phyloP scores from a whole-genome alignment of 768 basidiomycete genomes.

The Boletus pseudopeckii region DNA sequence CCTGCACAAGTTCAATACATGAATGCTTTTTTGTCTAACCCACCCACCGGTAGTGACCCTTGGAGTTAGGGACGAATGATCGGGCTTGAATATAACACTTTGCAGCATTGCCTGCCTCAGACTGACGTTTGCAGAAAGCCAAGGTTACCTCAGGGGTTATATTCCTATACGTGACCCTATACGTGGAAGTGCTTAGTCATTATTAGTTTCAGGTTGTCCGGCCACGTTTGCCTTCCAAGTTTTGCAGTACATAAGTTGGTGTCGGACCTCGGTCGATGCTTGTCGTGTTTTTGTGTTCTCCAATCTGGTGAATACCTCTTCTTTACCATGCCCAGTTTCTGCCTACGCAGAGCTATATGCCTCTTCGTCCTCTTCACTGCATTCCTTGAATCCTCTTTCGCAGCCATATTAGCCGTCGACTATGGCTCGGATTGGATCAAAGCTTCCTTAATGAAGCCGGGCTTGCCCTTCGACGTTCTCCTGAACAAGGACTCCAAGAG shows the following conservation, averaged over 20 bases:
- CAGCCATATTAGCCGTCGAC: slow-evolving; percentile 91
- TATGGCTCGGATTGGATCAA: slow-evolving; percentile 99
- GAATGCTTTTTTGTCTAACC: too few species aligned
- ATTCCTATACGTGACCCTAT: too few species aligned
- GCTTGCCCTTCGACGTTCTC: slow-evolving; percentile 91
- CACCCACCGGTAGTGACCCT: too few species aligned
- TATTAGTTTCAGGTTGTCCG: slow-evolving; percentile 13
- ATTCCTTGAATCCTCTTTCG: slow-evolving; percentile 40
- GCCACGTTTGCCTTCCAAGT: slow-evolving; percentile 22
- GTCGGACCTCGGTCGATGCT: slow-evolving; percentile 7
- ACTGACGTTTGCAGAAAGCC: too few species aligned
- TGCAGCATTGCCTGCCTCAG: too few species aligned
- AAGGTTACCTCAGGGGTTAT: slow-evolving; percentile 1
- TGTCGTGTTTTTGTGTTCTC: slow-evolving; percentile 10
- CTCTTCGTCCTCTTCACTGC: slow-evolving; percentile 23
- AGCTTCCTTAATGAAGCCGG: slow-evolving; percentile 92
- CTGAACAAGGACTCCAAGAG: slow-evolving; percentile 96
- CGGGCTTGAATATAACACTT: too few species aligned
- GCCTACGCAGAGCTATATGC: slow-evolving; percentile 26
- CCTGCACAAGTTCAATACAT: too few species aligned
- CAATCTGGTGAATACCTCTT: slow-evolving; percentile 15
- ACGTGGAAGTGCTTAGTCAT: slow-evolving; percentile 12
- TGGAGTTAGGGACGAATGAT: too few species aligned
- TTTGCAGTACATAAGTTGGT: neutral
- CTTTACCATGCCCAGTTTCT: slow-evolving; percentile 20